Conservation (phyloP, 495 filamentous ascomycete genomes). For the Trichoderma virens region DNA sequence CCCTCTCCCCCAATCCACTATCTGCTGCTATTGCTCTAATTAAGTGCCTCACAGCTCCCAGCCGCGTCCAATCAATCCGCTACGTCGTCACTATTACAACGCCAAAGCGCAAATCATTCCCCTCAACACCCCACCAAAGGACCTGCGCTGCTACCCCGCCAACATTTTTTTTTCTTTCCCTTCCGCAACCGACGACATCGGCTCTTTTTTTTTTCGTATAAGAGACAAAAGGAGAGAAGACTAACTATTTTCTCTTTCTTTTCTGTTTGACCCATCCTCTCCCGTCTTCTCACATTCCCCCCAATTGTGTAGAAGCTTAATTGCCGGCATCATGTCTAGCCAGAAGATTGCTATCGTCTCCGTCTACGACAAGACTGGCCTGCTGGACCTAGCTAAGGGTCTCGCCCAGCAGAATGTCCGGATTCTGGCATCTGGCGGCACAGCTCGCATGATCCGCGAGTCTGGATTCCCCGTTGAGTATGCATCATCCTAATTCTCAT, state of each 20-base stretch:
- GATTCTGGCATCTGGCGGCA: conserved; percentile 88
- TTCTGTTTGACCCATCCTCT: not conserved
- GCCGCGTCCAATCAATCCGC: not conserved
- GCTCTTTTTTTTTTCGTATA: not conserved
- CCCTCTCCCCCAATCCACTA: not conserved
- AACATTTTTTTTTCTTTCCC: conserved; percentile 12
- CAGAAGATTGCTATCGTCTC: conserved; percentile 76
- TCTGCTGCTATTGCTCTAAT: not conserved
- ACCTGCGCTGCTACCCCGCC: conserved; percentile 10
- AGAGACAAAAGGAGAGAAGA: not conserved
- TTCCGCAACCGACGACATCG: conserved; percentile 3
- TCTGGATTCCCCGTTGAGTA: conserved; percentile 90
- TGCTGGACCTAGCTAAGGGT: conserved; percentile 92
- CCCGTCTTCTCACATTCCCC: not conserved
- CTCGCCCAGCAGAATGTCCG: conserved; percentile 84
- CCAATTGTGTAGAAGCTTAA: not conserved
- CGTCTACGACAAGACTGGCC: conserved; percentile 96
- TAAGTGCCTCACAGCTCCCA: conserved; percentile 6
- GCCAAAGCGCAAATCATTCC: conserved; percentile 7
- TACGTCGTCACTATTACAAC: conserved; percentile 4
- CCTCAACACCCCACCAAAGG: not conserved
- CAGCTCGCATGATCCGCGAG: conserved; percentile 88
- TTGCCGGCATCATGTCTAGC: conserved; percentile 5
- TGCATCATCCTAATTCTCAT: conserved; percentile 24
- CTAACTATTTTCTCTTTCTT: not conserved